Evolutionary conservation across 169 alveolate genomes (phyloP), one percentile per base, ranked within the genome.

Genomic region (Ichthyophthirius multifiliis): DNA sequence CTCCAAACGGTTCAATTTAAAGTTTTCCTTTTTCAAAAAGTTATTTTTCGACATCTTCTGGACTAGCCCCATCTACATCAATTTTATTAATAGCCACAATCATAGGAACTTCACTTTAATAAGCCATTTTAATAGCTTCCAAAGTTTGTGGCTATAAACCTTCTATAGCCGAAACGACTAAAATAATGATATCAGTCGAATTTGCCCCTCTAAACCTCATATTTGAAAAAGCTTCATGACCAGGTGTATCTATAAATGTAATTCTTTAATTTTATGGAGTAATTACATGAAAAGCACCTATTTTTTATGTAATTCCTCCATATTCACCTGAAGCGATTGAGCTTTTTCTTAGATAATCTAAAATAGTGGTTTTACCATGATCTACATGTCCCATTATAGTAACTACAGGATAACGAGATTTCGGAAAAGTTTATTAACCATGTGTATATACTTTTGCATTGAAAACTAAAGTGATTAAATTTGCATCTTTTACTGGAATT

Each of bases 341-440:
- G n/a, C 76, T 46, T 7, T 47, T 48, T 86, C 93, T 13, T 79
- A 76, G 55, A 43, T 93, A 89, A 83, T 96, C 99, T 20, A 98
- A 89, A 43, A 98, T 89, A 30, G 99, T 97, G 16, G 99, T 98
- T 88, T 98, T 98, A 37, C 99, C 99, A 80, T 97, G 99, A 83
- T 98, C 99, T 12, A 98, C 99, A 89, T 98, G 99, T 0, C 99
- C 99, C 93, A 98, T 93, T 10, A 98, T 94, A 10, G 99, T 95
- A 3, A 98, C 97, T 15, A 98, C 94, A 0, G 99, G 98, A 5
- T 98, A 92, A 15, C 99, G 88, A 27, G 83, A 35, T 5, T 55
- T 41, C 44, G 63, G 62, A 46, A 18, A 62, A 3, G 5, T 20
- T 27, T 55, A 27, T 55, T 55, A 34, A 5, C 13, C 13, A n/a